Base-by-base conservation (phyloP, 1,284 basidiomycete genomes). In the Sporisorium graminicola region DNA sequence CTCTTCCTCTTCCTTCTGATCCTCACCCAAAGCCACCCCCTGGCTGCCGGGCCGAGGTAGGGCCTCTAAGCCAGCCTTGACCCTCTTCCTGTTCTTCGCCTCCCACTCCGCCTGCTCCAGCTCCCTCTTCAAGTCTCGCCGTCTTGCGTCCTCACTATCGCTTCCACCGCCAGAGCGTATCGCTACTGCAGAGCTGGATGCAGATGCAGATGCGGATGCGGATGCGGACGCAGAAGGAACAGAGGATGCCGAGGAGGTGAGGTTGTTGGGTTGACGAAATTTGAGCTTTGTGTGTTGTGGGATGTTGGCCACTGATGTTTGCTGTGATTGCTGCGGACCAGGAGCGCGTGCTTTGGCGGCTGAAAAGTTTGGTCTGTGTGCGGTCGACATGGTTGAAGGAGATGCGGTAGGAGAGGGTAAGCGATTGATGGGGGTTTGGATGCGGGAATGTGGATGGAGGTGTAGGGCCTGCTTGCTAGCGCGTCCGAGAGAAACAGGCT, bases 291-390 rank as follows among this genome's bases (percentile, higher is more conserved):
- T 84, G 40, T 85, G 78, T 9, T 81, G 61, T 2, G 84, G 72
- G 7, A 83, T 37, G 9, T 72, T 33, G n/a, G 59, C 52, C 20
- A 65, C 58, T 5, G 51, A 51, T 13, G 46, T 65, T 20, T 74
- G 67, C 5, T 70, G 60, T 1, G 80, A 78, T 16, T 67, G 61
- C 27, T 81, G 82, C 0, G 73, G 44, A 13, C 66, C 50, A 37
- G 83, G 78, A 2, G 51, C 62, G 52, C 76, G 72, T 31, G 74
- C 84, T 31, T 71, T 66, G 35, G 82, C 81, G 18, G 84, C 80
- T 18, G 72, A 68, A 67, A 82, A 85, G 27, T 78, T 85, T 12
- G 84, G 84, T n/a, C 83, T 75, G 53, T 85, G 84, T 9, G 82
- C 77, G 14, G 81, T 68, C 8, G 82, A 83, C 82, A 82, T 83